Base-by-base conservation (phyloP, 192 early-diverging fungal genomes). In the Umbelopsis vinacea region DNA sequence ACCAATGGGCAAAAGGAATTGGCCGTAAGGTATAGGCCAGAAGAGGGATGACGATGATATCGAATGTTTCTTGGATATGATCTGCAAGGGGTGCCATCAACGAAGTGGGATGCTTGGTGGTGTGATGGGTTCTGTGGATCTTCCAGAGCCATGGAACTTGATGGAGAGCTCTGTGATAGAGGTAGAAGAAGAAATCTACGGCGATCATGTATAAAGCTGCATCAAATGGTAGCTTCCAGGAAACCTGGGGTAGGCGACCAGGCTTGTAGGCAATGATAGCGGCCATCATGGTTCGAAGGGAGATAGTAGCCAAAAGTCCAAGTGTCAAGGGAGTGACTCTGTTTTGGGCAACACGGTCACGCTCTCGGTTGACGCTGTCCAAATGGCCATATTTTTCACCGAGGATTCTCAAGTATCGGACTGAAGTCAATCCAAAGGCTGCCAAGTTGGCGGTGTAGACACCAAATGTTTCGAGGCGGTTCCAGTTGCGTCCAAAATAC, bases 91-190 rank as follows among this genome's bases (percentile, higher is more conserved):
- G 67, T 22, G 67, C 67, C 67, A 68, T 68, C 45, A 68, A 48
- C 24, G 67, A 22, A 29, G 67, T 68, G 46, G 67, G 67, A 24
- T 68, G 67, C 67, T 68, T 68, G 45, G 46, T 48, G 67, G 38
- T 46, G 24, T 68, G 67, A 68, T 68, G 67, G 22, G 67, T 68
- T 47, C 67, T 35, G 67, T 68, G 67, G 24, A 68, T 21, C 45
- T 68, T 68, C 67, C 67, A 68, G 9, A 68, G 40, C 67, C 67
- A 68, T 24, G 67, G 45, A 8, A 68, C 45, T 48, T 68, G 67
- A 46, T 68, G 67, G 10, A 46, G 24, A 17, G 67, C 67, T 46
- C 67, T 24, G 26, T 68, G 67, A 21, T 47, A 47, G 22, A 68
- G n/a, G 67, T 68, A 68, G 46, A 47, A 68, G 24, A 68, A 68